Base-by-base conservation (phyloP, 495 filamentous ascomycete species). In the Daldinia vernicosa region DNA sequence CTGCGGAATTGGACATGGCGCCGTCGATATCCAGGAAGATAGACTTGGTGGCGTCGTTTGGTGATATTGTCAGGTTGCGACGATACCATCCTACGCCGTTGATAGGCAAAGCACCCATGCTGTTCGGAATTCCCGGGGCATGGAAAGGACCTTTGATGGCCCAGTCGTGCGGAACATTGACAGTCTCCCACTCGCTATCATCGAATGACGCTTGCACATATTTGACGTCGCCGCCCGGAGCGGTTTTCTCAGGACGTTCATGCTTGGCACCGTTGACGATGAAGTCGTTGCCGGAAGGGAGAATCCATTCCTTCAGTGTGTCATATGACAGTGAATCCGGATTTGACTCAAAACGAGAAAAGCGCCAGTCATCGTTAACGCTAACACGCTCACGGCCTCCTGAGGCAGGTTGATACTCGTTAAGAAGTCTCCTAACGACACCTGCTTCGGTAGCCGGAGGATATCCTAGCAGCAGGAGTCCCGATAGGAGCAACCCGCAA, bases 31-130 rank as follows among this genome's bases (percentile, higher is more conserved):
- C 83, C 17, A 86, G 63, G 65, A 77, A 85, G 15, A 85, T 60
- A 0, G 76, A 74, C 62, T 82, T 82, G 15, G 61, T 76, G n/a
- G 40, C 39, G 54, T 83, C 82, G 2, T 60, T 63, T 1, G 65
- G 14, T 6, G 56, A 50, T 14, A 80, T 64, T 0, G 70, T 71
- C 17, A 86, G 26, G 0, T 75, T 83, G 27, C 76, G 77, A n/a
- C 84, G 81, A 53, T 85, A 86, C 82, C 83, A 86, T 7, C 82
- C 82, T 14, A 84, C 78, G 11, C 84, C 84, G 22, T 83, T 76
- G 6, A 70, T 69, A n/a, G 82, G 83, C 27, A 92, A 76, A 1
- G 90, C 78, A 4, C 87, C 90, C 80, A 85, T 89, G 11, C 82
- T 81, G 9, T 84, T 88, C 47, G 84, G 84, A 68, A 86, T 84